Conservation (phyloP, 176 grass and related monocot genomes). For the Oropetium thomaeum region DNA sequence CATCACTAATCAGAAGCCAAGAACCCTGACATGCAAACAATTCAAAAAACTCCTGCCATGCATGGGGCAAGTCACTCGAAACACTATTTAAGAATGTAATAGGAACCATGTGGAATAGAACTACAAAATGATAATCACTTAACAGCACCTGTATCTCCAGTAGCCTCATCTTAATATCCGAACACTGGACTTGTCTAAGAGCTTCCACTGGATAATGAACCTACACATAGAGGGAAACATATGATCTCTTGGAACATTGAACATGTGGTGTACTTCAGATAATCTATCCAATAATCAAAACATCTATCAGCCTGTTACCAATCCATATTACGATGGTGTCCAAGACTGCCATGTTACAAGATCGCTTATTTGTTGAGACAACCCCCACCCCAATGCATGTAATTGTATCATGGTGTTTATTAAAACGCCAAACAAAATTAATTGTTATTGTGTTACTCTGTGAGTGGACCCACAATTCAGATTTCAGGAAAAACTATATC, state of each 20-base stretch:
- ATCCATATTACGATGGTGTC: not conserved
- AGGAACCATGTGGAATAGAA: conserved; percentile 7
- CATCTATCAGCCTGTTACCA: not conserved
- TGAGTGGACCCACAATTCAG: too few species aligned
- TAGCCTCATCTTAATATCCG: conserved; percentile 60
- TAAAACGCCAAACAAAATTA: too few species aligned
- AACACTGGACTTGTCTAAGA: conserved; percentile 54
- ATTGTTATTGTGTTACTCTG: too few species aligned
- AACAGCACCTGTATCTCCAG: conserved; percentile 70
- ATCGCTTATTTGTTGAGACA: too few species aligned
- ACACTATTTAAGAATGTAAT: not conserved
- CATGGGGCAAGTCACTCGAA: not conserved
- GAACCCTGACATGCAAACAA: not conserved
- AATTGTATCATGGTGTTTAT: too few species aligned
- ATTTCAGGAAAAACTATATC: too few species aligned
- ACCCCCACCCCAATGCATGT: too few species aligned
- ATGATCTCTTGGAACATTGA: not conserved
- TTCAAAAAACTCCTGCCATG: not conserved
- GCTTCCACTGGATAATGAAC: conserved; percentile 92
- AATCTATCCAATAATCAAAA: conserved; percentile 6
- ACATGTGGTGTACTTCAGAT: not conserved
- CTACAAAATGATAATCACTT: not conserved
- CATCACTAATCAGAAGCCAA: not conserved
- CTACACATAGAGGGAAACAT: conserved; percentile 46
- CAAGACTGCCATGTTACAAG: not conserved